These are phyloP conservation scores for Colletotrichum tofieldiae DNA, from an alignment of 2,329 filamentous ascomycete species.

Conservation along the genomic window DNA sequence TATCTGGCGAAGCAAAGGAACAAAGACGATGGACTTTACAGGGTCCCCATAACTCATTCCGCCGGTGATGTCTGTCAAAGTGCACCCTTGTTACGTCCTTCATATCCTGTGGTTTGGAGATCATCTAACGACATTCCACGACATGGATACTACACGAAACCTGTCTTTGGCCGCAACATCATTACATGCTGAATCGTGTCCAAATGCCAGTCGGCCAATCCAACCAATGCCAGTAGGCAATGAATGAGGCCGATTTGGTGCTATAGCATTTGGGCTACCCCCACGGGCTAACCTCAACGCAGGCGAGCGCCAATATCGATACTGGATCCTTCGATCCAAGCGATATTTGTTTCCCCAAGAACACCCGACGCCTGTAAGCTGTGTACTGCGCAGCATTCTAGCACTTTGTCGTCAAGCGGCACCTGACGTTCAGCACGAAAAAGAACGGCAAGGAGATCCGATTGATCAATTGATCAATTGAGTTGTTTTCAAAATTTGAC, in stretches of 20 bases:
- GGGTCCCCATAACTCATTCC: too few relatives aligned
- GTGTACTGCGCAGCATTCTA: conserved; percentile 13
- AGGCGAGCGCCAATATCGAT: not conserved
- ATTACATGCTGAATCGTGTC: too few relatives aligned
- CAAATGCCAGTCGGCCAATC: too few relatives aligned
- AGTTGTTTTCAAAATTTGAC: not conserved
- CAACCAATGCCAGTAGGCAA: not conserved
- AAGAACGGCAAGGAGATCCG: conserved; percentile 3
- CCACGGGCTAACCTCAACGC: not conserved
- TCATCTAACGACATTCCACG: not conserved
- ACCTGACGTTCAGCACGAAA: conserved; percentile 21
- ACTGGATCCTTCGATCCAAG: not conserved
- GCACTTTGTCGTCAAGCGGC: conserved; percentile 4
- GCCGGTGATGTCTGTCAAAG: too few relatives aligned
- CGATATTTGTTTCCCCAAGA: conserved; percentile 4
- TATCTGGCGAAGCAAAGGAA: too few relatives aligned
- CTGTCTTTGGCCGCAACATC: too few relatives aligned
- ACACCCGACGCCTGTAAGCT: conserved; percentile 1
- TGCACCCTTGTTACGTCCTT: too few relatives aligned
- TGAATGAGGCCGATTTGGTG: not conserved
- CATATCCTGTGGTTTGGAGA: too few relatives aligned
- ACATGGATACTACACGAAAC: not conserved
- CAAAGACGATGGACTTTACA: too few relatives aligned
- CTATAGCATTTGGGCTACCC: not conserved
- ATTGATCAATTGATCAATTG: conserved; percentile 6